Percentiles rank a stretch among this genome's conserved stretches.
These are phyloP conservation scores for Dothideomycetidae sp. DNA, from an alignment of 2,329 filamentous ascomycete genomes.

Conservation along the genomic window DNA sequence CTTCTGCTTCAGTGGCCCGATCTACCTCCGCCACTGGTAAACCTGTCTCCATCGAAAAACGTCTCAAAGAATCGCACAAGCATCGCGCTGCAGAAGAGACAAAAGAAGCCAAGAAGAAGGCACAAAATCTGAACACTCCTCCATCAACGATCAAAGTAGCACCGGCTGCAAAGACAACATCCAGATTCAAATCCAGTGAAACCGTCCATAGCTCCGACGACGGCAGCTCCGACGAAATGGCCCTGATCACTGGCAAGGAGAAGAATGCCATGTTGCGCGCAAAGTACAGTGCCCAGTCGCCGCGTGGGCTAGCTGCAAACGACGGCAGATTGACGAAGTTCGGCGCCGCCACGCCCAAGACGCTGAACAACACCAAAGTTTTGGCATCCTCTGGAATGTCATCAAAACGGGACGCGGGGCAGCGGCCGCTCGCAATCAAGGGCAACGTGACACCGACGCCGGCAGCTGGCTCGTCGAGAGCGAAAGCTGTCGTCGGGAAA, in stretches of 20 bases:
- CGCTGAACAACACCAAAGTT: slow-evolving; percentile 9
- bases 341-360: background rate
- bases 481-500: slow-evolving; percentile 15
- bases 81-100: slow-evolving; percentile 25
- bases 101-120: slow-evolving; percentile 34
- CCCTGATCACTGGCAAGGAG: slow-evolving; percentile 1
- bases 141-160: too few relatives aligned
- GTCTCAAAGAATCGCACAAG: slow-evolving; percentile 34
- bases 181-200: slow-evolving; percentile 39
- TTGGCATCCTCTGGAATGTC: slow-evolving; percentile 12
- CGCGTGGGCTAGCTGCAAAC: slow-evolving; percentile 3
- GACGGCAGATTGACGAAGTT: slow-evolving; percentile 6
- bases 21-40: slow-evolving; percentile 14
- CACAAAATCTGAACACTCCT: too few relatives aligned
- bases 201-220: slow-evolving; percentile 38
- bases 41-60: slow-evolving; percentile 26
- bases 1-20: slow-evolving; percentile 17
- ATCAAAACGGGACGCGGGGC: slow-evolving; percentile 6
- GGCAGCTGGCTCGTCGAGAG: slow-evolving; percentile 3
- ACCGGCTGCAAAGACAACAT: slow-evolving; percentile 11
- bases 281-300: slow-evolving; percentile 1
- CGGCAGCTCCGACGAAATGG: slow-evolving; percentile 19
- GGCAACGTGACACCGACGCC: slow-evolving; percentile 9
- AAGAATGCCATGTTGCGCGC: background rate
- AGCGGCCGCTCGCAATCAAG: slow-evolving; percentile 2